Percentiles rank a stretch among this genome's conserved stretches.
phyloP scores from a whole-genome alignment of 192 early-diverging fungal genomes.

The Podila epigama region DNA sequence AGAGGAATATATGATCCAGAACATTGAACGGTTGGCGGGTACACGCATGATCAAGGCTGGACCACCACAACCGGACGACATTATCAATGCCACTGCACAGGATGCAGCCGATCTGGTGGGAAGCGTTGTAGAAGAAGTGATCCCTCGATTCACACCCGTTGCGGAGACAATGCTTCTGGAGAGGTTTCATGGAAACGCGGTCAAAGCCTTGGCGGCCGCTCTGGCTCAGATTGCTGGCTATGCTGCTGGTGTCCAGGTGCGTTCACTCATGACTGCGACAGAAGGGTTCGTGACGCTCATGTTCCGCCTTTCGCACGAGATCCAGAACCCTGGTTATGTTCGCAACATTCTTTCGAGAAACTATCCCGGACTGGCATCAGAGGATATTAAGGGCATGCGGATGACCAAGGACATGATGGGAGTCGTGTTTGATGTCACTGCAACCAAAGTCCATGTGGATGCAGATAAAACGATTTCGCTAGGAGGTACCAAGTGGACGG shows the following conservation, averaged over 20 bases:
- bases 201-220: constrained; percentile 82
- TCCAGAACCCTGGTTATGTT: constrained; percentile 86
- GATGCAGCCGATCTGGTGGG: constrained; percentile 78
- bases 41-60: constrained; percentile 81
- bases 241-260: constrained; percentile 78
- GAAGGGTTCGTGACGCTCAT: constrained; percentile 84
- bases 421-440: constrained; percentile 86
- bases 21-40: constrained; percentile 80
- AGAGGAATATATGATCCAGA: constrained; percentile 83
- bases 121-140: constrained; percentile 74
- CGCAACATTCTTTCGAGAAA: constrained; percentile 75
- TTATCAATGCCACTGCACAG: constrained; percentile 79
- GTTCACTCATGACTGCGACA: constrained; percentile 85
- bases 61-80: constrained; percentile 91
- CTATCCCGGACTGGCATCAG: constrained; percentile 75
- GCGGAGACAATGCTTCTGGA: constrained; percentile 77
- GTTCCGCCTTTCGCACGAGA: constrained; percentile 69
- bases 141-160: constrained; percentile 78
- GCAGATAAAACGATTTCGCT: constrained; percentile 63
- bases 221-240: constrained; percentile 91
- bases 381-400: constrained; percentile 81
- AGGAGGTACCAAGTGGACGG: constrained; percentile 75
- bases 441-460: constrained; percentile 70
- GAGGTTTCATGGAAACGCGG: constrained; percentile 72
- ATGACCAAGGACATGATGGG: constrained; percentile 83